Base-by-base conservation (phyloP, 1,139 yeast genomes). In the Hyphopichia pseudoburtonii region DNA sequence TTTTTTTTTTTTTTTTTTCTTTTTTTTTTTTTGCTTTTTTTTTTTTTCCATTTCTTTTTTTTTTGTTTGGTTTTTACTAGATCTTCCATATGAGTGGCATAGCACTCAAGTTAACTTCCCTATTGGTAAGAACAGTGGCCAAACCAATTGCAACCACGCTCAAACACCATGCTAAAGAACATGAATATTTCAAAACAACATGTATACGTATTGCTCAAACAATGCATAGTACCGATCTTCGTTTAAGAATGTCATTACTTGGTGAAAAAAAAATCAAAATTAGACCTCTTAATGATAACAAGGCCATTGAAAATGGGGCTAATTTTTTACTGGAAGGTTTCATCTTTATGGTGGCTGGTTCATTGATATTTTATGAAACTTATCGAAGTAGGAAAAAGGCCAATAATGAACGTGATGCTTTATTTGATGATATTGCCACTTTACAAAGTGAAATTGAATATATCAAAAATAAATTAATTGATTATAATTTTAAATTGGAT, bases 261-360 rank as follows among this genome's bases (percentile, higher is more conserved):
- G 87, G 92, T 7, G 82, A 78, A 43, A 66, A 68, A 30, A 72
- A 70, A 35, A 69, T 67, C 42, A 78, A 73, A 47, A 75, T 87
- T 9, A 70, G 95, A 33, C 96, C 96, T 0, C 70, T 88, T 51
- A 88, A 86, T 54, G 96, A 88, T 48, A 80, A 82, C 17, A 82
- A 80, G 53, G 96, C 96, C 30, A 78, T 88, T 31, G 95, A 88
- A 43, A 79, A 73, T 40, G 96, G 96, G 1, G 95, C 96, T 32
- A 83, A 76, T 34, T 80, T 87, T 52, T 62, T 88, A 6, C 82
- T 92, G 28, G 96, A 88, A 56, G 58, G 80, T 26, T 83, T 88
- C 51, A 80, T 88, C 26, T 88, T 88, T 50, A 57, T 70, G 45
- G 94, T 87, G 17, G 96, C 95, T 3, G 95, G 95, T 5, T 74